Conservation (phyloP, 805 yeast genomes). For the Schizosaccharomyces pombe region DNA sequence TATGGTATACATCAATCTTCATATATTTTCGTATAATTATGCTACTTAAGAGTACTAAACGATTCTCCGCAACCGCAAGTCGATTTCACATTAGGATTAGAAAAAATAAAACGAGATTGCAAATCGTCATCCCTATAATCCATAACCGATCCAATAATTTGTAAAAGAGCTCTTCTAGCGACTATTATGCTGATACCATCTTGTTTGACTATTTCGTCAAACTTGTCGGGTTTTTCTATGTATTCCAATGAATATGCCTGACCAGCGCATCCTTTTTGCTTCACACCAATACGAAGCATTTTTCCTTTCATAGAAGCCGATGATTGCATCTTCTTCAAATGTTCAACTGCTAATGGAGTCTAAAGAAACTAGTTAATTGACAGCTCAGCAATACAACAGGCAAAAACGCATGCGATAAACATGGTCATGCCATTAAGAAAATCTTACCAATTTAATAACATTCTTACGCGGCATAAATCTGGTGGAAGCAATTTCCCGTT, state of each 20-base stretch:
- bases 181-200: conserved; percentile 72
- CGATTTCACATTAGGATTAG: conserved; percentile 90
- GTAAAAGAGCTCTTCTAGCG: conserved; percentile 86
- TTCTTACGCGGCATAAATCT: neutral
- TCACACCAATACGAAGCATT: conserved; percentile 78
- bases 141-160: conserved; percentile 93
- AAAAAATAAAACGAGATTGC: conserved; percentile 70
- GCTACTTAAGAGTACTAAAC: conserved; percentile 19
- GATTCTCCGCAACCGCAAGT: conserved; percentile 98
- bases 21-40: neutral
- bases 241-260: conserved; percentile 76
- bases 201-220: conserved; percentile 76
- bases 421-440: neutral
- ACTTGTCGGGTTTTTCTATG: conserved; percentile 75
- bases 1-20: neutral
- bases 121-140: conserved; percentile 92
- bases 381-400: too few relatives aligned
- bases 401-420: too few relatives aligned
- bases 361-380: too few relatives aligned
- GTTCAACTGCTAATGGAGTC: neutral
- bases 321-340: neutral
- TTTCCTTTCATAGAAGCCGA: conserved; percentile 25
- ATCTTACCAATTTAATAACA: neutral
- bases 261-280: conserved; percentile 92
- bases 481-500: neutral